phyloP scores from a whole-genome alignment of 2,329 filamentous ascomycete species.

The Nothomitra cinnamomea region DNA sequence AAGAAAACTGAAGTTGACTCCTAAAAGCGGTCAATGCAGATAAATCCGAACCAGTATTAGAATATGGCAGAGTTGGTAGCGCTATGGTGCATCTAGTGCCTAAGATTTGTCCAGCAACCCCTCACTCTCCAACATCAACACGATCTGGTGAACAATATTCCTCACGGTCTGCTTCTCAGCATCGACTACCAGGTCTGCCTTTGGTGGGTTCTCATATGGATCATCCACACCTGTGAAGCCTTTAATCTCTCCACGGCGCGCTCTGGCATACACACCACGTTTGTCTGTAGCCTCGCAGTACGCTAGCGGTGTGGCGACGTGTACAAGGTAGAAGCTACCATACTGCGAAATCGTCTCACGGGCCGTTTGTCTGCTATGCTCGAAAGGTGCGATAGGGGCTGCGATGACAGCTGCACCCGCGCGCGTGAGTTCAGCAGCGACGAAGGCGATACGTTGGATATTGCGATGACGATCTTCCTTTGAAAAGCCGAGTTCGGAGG shows the following conservation, averaged over 20 bases:
- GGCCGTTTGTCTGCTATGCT: conserved; percentile 57
- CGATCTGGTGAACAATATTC: conserved; percentile 91
- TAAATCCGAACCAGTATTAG: too few species aligned
- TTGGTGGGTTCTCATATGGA: conserved; percentile 73
- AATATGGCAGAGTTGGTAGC: too few species aligned
- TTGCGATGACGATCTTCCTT: conserved; percentile 85
- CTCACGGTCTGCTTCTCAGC: conserved; percentile 73
- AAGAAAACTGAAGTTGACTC: too few species aligned
- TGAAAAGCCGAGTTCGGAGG: conserved; percentile 88
- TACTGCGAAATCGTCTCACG: conserved; percentile 74
- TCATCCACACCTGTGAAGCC: conserved; percentile 97
- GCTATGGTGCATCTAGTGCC: not conserved
- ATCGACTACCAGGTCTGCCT: conserved; percentile 74
- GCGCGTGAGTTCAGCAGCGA: conserved; percentile 84
- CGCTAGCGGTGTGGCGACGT: conserved; percentile 85
- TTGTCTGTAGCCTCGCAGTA: conserved; percentile 92
- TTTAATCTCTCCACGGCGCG: conserved; percentile 80
- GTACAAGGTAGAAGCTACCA: conserved; percentile 85
- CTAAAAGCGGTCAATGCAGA: too few species aligned
- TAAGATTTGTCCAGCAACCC: conserved; percentile 56
- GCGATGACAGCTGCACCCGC: conserved; percentile 90
- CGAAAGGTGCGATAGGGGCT: conserved; percentile 88
- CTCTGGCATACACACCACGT: conserved; percentile 72
- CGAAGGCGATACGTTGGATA: conserved; percentile 90
- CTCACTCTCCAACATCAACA: conserved; percentile 76